These are phyloP conservation scores for Cladobotryum protrusum DNA, from an alignment of 2,329 filamentous ascomycete species.

Conservation along the genomic window DNA sequence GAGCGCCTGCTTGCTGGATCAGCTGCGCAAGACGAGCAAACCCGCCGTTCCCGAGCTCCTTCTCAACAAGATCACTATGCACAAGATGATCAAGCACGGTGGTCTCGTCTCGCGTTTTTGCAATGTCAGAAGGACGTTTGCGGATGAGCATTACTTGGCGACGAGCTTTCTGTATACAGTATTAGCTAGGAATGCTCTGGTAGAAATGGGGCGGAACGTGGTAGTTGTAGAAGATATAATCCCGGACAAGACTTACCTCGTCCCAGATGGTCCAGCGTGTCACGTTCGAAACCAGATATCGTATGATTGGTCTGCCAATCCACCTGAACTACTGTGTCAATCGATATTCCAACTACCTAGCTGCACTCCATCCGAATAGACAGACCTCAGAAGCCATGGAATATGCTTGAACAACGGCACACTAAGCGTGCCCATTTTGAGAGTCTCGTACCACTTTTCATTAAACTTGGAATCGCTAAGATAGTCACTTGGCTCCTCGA, in stretches of 20 bases:
- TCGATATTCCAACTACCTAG: background rate
- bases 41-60: background rate
- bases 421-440: background rate
- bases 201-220: too few species aligned
- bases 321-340: background rate
- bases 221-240: too few species aligned
- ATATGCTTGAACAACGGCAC: conserved; percentile 1
- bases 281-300: background rate
- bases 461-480: background rate
- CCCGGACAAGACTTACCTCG: background rate
- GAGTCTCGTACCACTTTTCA: background rate
- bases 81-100: background rate
- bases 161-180: background rate
- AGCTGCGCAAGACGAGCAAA: background rate
- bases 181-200: background rate
- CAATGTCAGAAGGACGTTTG: background rate
- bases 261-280: background rate
- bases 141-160: background rate
- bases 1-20: background rate
- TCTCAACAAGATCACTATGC: background rate
- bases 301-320: background rate
- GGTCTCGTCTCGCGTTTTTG: background rate
- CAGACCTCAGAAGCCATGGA: background rate
- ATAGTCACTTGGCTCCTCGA: background rate
- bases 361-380: background rate